Evolutionary conservation across 176 grass and related monocot species (phyloP), one percentile per base, ranked within the genome.

Genomic region (Stipa capillata): DNA sequence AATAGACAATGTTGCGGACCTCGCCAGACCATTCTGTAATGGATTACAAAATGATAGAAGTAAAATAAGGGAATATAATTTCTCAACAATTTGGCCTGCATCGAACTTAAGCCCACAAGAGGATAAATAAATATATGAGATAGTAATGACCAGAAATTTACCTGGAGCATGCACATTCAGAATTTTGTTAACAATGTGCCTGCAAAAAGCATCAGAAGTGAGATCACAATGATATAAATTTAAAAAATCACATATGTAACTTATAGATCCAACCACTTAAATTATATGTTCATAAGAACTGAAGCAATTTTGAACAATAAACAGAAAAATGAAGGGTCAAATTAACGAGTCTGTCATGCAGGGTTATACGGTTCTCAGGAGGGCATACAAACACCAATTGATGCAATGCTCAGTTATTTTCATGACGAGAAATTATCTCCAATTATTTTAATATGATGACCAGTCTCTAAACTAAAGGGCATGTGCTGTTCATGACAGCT

Each of bases 181-280:
- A 71, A 99, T 89, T 87, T 89, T 94, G 87, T 95, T 99, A 54
- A 89, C 67, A 73, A 92, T 87, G 78, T 99, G 92, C 96, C 95
- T 98, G 90, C 54, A 92, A 77, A 55, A 75, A 56, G 8, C 54
- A 88, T 57, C n/a, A n/a, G n/a, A n/a, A n/a, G n/a, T n/a, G n/a
- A n/a, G n/a, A n/a, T n/a, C 44, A 61, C 35, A 47, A 45, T 21
- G 21, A 63, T 62, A 23, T 36, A 42, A 4, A 5, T 35, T 24
- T 23, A 58, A 23, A 79, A 49, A 2, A n/a, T n/a, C 42, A 11
- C 3, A 14, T 34, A 50, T 44, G 45, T 57, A 76, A 8, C 13
- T 7, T 14, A n/a, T n/a, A n/a, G n/a, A n/a, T n/a, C n/a, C n/a
- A n/a, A n/a, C n/a, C n/a, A n/a, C n/a, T n/a, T n/a, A n/a, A n/a